These are phyloP conservation scores for Beauveria asiatica DNA, from an alignment of 2,329 filamentous ascomycete species.

Conservation along the genomic window DNA sequence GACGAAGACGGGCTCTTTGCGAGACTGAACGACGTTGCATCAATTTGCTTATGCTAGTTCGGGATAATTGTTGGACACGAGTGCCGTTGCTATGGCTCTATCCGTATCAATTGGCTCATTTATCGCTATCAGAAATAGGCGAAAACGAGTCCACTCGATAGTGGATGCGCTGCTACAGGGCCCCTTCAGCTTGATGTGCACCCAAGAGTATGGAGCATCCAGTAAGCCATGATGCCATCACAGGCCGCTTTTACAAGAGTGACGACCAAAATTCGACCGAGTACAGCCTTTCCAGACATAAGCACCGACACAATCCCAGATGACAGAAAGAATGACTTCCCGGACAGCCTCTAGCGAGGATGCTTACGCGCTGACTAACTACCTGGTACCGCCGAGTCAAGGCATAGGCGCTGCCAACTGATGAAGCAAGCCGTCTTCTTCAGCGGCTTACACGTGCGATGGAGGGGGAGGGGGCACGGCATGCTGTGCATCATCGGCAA, in stretches of 20 bases:
- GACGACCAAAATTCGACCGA: not conserved
- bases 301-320: not conserved
- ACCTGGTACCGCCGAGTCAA: not conserved
- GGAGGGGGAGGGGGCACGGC: not conserved
- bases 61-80: not conserved
- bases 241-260: not conserved
- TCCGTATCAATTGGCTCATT: not conserved
- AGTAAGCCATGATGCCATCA: slow-evolving; percentile 1
- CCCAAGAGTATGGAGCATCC: not conserved
- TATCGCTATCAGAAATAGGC: not conserved
- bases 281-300: not conserved
- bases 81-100: not conserved
- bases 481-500: not conserved
- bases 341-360: slow-evolving; percentile 1
- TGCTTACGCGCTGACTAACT: not conserved
- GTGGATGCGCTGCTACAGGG: not conserved
- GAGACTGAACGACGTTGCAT: not conserved
- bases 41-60: not conserved
- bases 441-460: not conserved
- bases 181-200: not conserved
- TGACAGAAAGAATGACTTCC: not conserved
- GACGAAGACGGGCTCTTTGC: not conserved
- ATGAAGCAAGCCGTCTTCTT: not conserved
- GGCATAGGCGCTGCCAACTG: not conserved
- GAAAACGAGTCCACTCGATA: not conserved